Percentiles rank a stretch among this genome's conserved stretches.
Evolutionary conservation across 164 flowering plant species (phyloP).

Genomic region (Aristolochia contorta): DNA sequence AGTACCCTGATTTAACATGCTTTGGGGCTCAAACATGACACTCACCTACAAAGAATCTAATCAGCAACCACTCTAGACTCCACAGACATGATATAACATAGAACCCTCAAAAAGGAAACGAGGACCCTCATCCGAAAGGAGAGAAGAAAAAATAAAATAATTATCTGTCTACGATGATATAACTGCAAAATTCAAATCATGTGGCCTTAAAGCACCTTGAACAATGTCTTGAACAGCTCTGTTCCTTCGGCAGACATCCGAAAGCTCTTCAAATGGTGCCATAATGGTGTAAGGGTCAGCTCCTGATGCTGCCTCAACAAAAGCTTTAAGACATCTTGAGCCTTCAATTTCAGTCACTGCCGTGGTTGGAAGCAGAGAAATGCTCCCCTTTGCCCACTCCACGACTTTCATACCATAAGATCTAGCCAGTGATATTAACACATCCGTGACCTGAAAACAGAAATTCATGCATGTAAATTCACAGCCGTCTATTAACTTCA

Average conservation of each 20-base stretch:
- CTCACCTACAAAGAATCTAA: too few species aligned
- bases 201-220: constrained; percentile 85
- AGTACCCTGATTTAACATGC: too few species aligned
- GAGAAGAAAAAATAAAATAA: too few species aligned
- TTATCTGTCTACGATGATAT: constrained; percentile 20
- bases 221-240: constrained; percentile 91
- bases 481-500: not conserved
- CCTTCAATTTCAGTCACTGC: constrained; percentile 78
- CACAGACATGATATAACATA: too few species aligned
- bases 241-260: constrained; percentile 89
- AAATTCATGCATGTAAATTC: not conserved
- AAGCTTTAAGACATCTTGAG: constrained; percentile 60
- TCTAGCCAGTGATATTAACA: constrained; percentile 57
- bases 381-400: constrained; percentile 74
- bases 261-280: constrained; percentile 67
- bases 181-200: constrained; percentile 46
- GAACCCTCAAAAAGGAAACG: too few species aligned
- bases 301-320: constrained; percentile 70
- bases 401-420: constrained; percentile 50
- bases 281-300: constrained; percentile 34
- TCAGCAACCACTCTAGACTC: too few species aligned
- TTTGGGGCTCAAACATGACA: too few species aligned
- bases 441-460: constrained; percentile 54
- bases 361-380: constrained; percentile 57
- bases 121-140: too few species aligned